Evolutionary conservation across 768 basidiomycete species (phyloP).

Genomic region (Suillus brevipes): DNA sequence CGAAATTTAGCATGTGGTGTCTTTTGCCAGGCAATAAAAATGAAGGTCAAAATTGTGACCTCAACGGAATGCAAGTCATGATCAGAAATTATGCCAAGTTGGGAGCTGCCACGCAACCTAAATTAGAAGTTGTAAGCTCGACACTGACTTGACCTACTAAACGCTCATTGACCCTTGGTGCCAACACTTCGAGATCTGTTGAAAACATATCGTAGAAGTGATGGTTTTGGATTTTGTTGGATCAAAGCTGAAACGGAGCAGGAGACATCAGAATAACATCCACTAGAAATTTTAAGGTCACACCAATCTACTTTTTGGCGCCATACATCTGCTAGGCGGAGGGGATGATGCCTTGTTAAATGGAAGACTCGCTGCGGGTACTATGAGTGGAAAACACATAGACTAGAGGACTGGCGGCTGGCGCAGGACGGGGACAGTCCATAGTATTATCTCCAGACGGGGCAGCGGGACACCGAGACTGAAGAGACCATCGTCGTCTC

Average conservation of each 20-base stretch:
- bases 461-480: not conserved
- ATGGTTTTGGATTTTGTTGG: too few relatives aligned
- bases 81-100: not conserved
- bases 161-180: too few relatives aligned
- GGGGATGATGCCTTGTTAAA: not conserved
- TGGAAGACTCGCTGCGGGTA: not conserved
- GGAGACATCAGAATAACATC: not conserved
- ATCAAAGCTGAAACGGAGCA: too few relatives aligned
- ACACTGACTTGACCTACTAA: not conserved
- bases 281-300: not conserved
- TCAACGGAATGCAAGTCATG: too few relatives aligned
- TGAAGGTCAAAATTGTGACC: not conserved
- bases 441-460: not conserved
- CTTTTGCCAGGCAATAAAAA: not conserved
- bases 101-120: not conserved
- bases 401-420: not conserved
- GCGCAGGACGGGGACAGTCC: not conserved
- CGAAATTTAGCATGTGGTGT: not conserved
- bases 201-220: too few relatives aligned
- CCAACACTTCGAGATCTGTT: too few relatives aligned
- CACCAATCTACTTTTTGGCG: not conserved
- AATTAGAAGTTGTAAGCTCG: too few relatives aligned
- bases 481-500: conserved; percentile 21
- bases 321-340: not conserved
- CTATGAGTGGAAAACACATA: not conserved